phyloP scores from a whole-genome alignment of 306 rosid species.

The Argentina anserina region DNA sequence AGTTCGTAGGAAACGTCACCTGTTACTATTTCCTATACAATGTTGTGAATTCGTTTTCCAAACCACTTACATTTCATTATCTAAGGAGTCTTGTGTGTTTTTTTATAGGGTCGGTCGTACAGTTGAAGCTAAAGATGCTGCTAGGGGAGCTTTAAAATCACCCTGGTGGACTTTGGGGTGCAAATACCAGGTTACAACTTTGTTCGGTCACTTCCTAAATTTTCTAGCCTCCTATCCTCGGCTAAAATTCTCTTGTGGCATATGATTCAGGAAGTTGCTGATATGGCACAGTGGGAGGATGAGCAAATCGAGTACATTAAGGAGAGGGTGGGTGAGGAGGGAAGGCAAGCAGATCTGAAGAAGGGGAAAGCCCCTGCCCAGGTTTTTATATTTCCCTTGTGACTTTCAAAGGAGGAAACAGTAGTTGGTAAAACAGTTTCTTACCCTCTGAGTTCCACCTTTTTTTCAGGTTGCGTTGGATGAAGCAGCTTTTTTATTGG shows the following conservation, averaged over 20 bases:
- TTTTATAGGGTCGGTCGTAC: constrained; percentile 70
- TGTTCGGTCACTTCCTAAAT: constrained; percentile 11
- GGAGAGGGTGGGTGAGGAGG: constrained; percentile 85
- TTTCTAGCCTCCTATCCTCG: neutral
- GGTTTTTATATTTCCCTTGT: constrained; percentile 34
- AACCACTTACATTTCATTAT: constrained; percentile 15
- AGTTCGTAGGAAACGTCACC: constrained; percentile 44
- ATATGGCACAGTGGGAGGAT: constrained; percentile 89
- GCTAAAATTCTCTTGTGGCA: neutral
- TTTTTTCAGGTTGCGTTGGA: constrained; percentile 71
- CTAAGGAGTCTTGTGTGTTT: constrained; percentile 13
- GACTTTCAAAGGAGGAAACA: constrained; percentile 5
- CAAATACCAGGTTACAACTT: constrained; percentile 50
- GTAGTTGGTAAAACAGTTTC: neutral
- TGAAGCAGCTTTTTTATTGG: constrained; percentile 89
- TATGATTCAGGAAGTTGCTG: constrained; percentile 73
- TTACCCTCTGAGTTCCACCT: constrained; percentile 6
- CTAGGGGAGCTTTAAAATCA: constrained; percentile 84
- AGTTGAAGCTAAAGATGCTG: constrained; percentile 89
- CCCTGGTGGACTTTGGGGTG: constrained; percentile 99
- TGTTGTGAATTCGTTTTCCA: constrained; percentile 20
- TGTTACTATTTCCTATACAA: neutral
- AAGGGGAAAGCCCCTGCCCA: constrained; percentile 86
- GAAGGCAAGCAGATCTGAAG: constrained; percentile 75
- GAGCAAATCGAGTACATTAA: constrained; percentile 90